Evolutionary conservation across 495 filamentous ascomycete genomes (phyloP), one percentile per base, ranked within the genome.

Genomic region (Parmelia sp.): DNA sequence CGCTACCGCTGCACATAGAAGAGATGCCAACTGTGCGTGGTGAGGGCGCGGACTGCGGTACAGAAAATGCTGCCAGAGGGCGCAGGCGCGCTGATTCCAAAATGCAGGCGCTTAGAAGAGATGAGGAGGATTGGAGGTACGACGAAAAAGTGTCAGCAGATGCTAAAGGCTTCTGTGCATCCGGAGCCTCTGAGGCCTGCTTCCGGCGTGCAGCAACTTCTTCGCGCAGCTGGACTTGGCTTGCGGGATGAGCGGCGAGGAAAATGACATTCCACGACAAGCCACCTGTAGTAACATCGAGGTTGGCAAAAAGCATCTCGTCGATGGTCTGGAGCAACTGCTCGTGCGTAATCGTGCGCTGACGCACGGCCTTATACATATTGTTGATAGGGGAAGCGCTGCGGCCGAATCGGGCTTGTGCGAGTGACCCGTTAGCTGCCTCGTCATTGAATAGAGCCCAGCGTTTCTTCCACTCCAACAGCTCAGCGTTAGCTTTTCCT

Each of bases 221-320:
- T 14, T 63, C 53, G 4, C 68, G 70, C 12, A 79, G 63, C 2
- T 40, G 66, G n/a, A 3, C 60, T 58, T 79, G 75, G 6, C 69
- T 56, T 5, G 66, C 53, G 1, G 44, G 69, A 64, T 79, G 11
- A 4, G 68, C 65, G 7, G 77, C 79, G 0, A 82, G 66, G 58
- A 77, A 74, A 14, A 79, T 51, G 12, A 76, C 55, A 23, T 65
- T 71, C 78, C 78, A 80, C 2, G 75, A 71, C 1, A 79, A 21
- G 9, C 65, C 74, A 10, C 73, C 71, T 9, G 72, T 73, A 0
- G 78, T 78, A 1, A 80, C 78, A 62, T 82, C 79, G 0, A 82
- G 65, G 59, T 82, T 80, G 2, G 75, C 78, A 64, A 74, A 80
- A 2, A 80, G 71, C 62, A 71, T 70, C 64, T 81, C 79, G 60